A percentile compares a stretch with the other conserved stretches of the same genome.
Evolutionary conservation across 208 protist species (phyloP).

Genomic region (Jaenimonas drosophilae): DNA sequence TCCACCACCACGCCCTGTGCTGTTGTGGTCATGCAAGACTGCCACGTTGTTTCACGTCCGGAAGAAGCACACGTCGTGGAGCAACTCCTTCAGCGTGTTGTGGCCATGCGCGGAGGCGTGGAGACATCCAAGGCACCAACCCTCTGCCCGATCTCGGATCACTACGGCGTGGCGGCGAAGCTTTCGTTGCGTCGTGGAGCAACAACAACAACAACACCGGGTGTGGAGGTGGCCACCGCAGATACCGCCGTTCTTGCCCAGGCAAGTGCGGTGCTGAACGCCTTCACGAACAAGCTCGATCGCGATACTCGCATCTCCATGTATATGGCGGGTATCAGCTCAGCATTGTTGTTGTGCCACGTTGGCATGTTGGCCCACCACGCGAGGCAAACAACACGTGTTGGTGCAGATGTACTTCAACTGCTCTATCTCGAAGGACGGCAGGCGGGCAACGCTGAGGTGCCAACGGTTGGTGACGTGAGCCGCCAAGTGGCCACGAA

Average conservation of each 20-base stretch:
- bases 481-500: too few relatives aligned
- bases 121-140: neutral
- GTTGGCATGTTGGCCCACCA: too few relatives aligned
- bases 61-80: neutral
- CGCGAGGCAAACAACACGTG: too few relatives aligned
- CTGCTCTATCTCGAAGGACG: too few relatives aligned
- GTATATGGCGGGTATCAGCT: too few relatives aligned
- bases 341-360: too few relatives aligned
- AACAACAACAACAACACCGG: too few relatives aligned
- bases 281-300: too few relatives aligned
- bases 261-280: neutral
- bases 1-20: constrained; percentile 6
- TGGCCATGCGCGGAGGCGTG: neutral
- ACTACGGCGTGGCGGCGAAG: constrained; percentile 76
- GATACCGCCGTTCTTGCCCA: neutral
- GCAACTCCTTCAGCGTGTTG: neutral
- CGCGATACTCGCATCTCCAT: too few relatives aligned
- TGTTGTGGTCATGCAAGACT: constrained; percentile 65
- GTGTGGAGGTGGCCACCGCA: neutral
- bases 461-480: too few relatives aligned
- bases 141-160: constrained; percentile 66
- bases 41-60: constrained; percentile 30
- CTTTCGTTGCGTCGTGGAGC: constrained; percentile 18
- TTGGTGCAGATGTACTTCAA: too few relatives aligned
- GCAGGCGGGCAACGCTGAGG: too few relatives aligned